Conservation (phyloP, 2,329 filamentous ascomycete genomes). For the Pyrenophora graminea region DNA sequence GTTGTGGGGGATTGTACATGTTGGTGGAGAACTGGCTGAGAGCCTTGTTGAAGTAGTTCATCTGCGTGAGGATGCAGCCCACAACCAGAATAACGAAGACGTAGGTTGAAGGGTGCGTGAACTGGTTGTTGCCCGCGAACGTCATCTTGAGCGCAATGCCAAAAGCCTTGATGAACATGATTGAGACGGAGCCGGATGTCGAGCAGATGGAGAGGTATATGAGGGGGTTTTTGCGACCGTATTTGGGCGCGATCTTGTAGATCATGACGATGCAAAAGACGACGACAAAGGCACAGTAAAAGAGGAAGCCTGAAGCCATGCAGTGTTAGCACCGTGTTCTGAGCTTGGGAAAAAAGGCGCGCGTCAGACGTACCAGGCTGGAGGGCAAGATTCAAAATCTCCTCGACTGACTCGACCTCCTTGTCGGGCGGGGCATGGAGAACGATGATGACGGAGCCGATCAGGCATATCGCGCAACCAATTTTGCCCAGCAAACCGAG, state of each 20-base stretch:
- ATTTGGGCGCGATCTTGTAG: conserved; percentile 84
- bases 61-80: conserved; percentile 96
- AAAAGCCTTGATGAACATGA: conserved; percentile 99
- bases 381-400: conserved; percentile 88
- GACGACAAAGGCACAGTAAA: conserved; percentile 80
- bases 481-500: conserved; percentile 90
- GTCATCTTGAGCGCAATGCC: conserved; percentile 97
- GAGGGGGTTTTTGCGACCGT: conserved; percentile 94
- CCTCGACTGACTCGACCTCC: conserved; percentile 86
- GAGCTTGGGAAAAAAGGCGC: conserved; percentile 32
- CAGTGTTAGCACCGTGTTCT: conserved; percentile 15
- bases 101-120: conserved; percentile 91
- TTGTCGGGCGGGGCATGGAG: conserved; percentile 94
- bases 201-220: conserved; percentile 98
- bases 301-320: conserved; percentile 72
- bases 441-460: conserved; percentile 96
- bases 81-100: conserved; percentile 92
- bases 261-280: conserved; percentile 93
- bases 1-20: conserved; percentile 67
- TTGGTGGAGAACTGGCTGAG: conserved; percentile 95
- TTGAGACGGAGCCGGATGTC: conserved; percentile 92
- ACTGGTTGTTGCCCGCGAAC: conserved; percentile 90
- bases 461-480: conserved; percentile 92
- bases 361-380: conserved; percentile 72
- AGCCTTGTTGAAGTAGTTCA: conserved; percentile 99